Evolutionary conservation across 2,329 filamentous ascomycete genomes (phyloP), one percentile per base, ranked within the genome.

Genomic region (Atkinsonella texensis): DNA sequence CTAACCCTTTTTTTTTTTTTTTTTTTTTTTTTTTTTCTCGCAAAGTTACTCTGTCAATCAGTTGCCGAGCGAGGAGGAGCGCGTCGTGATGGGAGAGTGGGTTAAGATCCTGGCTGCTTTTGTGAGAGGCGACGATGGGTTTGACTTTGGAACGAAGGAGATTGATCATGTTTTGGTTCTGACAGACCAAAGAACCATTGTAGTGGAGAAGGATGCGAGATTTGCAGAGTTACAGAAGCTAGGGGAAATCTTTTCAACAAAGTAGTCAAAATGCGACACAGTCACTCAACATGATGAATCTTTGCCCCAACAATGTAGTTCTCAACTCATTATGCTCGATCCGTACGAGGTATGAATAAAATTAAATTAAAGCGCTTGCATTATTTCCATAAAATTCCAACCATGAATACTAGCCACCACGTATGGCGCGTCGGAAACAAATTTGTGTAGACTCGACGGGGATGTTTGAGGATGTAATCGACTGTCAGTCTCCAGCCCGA

Each of bases 381-480:
- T n/a, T n/a, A n/a, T n/a, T n/a, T n/a, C n/a, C n/a, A n/a, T n/a
- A n/a, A n/a, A n/a, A 33, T 33, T 12, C 12, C 32, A 54, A 83
- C 80, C 46, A 75, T 76, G 10, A 84, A 65, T 3, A 13, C 15
- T 0, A 87, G 70, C 71, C 81, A 85, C 77, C 81, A 85, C 0
- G 83, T 86, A 48, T 79, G 76, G 0, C 74, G 70, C 2, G 74
- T 70, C 0, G 83, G 81, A 56, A 87, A 87, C 1, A 87, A 68
- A 20, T 80, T 78, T 0, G 80, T 80, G 54, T 81, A 83, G 6
- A 81, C 77, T 17, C 79, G 71, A 1, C 79, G 70, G 0, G 77
- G 78, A 41, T 79, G 79, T 44, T 70, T 69, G 35, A 81, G 70
- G 33, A 80, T 75, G 54, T 79, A 79, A 48, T 68, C 66, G 10